These are phyloP conservation scores for Boletus sp. DNA, from an alignment of 768 basidiomycete species.

Conservation along the genomic window DNA sequence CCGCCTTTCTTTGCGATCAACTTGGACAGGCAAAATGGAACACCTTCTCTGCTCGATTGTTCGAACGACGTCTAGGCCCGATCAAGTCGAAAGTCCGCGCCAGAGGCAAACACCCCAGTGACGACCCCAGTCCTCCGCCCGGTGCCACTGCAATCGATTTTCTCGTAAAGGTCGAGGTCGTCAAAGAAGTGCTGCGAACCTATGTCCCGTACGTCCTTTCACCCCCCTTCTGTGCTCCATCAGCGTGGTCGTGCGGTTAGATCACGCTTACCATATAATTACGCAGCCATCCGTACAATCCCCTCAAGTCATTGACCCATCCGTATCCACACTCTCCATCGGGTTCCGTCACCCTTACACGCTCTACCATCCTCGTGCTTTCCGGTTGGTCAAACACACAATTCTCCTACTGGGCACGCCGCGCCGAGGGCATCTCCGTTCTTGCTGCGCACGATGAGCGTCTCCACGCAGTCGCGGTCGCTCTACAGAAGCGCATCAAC, in stretches of 20 bases:
- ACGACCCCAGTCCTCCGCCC: slow-evolving; percentile 25
- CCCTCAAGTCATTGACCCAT: slow-evolving; percentile 46
- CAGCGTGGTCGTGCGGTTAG: slow-evolving; percentile 5
- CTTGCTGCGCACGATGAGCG: slow-evolving; percentile 40
- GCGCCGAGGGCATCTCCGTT: slow-evolving; percentile 47
- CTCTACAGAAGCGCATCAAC: slow-evolving; percentile 40
- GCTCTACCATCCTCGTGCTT: slow-evolving; percentile 44
- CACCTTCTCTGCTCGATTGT: slow-evolving; percentile 45
- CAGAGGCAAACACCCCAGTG: slow-evolving; percentile 29
- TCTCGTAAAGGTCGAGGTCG: slow-evolving; percentile 51
- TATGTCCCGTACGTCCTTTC: slow-evolving; percentile 44
- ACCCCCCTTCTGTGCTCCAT: neutral
- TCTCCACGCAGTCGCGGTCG: slow-evolving; percentile 38
- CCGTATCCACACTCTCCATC: slow-evolving; percentile 36
- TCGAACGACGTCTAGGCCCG: slow-evolving; percentile 42
- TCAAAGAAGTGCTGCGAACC: slow-evolving; percentile 45
- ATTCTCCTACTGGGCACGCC: slow-evolving; percentile 54
- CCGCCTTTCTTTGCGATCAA: slow-evolving; percentile 43
- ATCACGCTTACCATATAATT: slow-evolving; percentile 23
- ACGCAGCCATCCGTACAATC: slow-evolving; percentile 50
- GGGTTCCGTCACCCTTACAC: slow-evolving; percentile 45
- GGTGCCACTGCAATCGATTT: slow-evolving; percentile 48
- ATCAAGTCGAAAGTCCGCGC: slow-evolving; percentile 36
- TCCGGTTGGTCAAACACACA: slow-evolving; percentile 55
- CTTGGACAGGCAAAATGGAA: slow-evolving; percentile 43